Evolutionary conservation across 495 filamentous ascomycete genomes (phyloP), one percentile per base, ranked within the genome.

Genomic region (Neurospora intermedia): DNA sequence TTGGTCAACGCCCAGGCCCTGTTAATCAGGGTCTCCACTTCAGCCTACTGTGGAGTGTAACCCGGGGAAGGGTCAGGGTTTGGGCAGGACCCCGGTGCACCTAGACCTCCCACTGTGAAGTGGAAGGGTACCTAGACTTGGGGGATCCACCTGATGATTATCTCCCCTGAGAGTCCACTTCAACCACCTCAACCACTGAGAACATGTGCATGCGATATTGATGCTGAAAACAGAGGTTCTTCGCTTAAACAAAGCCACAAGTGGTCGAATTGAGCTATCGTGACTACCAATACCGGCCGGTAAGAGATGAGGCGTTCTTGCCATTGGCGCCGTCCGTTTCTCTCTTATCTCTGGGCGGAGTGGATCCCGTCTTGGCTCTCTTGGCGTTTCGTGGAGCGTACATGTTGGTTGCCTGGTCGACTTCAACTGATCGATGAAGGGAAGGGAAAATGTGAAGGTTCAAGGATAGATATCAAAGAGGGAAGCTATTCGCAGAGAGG

Each of bases 261-360:
- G 48, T 59, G 20, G 48, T 27, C 46, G 20, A 10, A 54, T 54
- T 20, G 18, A 13, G 20, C 20, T 27, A 15, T 59, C 31, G 8
- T 70, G 20, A 70, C 35, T 38, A 38, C 35, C 35, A 38, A 43
- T 42, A 45, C 15, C 43, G 69, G 39, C 70, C 23, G 41, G 27
- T 27, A 41, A 71, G 43, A 43, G 43, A 9, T 6, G 40, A 43
- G 40, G n/a, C 40, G 41, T 45, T 71, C 23, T 27, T 59, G 42
- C n/a, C 42, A 71, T 71, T 71, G 70, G 70, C 23, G 70, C 40
- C 11, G 16, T 42, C 48, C 41, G n/a, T 73, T 43, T 23, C 40
- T n/a, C 41, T 41, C 66, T 73, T 73, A 73, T 73, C 72, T 73
- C 72, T 73, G 11, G 72, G 72, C 72, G 71, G 43, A 43, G 69